phyloP scores from a whole-genome alignment of 768 basidiomycete genomes.

The Tulasnella sp. region DNA sequence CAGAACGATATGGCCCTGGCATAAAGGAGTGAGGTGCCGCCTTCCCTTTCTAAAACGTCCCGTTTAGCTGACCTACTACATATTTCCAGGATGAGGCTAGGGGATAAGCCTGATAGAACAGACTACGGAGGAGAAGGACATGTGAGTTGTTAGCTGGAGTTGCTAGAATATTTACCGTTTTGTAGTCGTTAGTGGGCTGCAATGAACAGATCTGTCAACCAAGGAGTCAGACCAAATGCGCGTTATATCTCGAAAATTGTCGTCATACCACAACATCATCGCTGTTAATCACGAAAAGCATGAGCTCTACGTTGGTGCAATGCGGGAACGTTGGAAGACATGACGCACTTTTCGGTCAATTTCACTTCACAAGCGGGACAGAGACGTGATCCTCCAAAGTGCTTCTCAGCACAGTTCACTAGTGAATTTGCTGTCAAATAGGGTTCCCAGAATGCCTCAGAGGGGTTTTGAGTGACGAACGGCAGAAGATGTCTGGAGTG shows the following conservation, averaged over 20 bases:
- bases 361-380: slow-evolving; percentile 81
- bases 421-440: not conserved
- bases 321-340: not conserved
- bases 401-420: slow-evolving; percentile 75
- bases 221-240: slow-evolving; percentile 16
- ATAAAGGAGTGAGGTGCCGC: not conserved
- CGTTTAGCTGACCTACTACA: slow-evolving; percentile 49
- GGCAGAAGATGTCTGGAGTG: slow-evolving; percentile 1
- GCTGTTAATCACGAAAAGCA: slow-evolving; percentile 21
- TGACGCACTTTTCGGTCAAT: slow-evolving; percentile 60
- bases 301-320: not conserved
- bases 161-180: slow-evolving; percentile 44
- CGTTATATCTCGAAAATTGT: not conserved
- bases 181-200: slow-evolving; percentile 82
- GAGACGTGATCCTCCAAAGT: slow-evolving; percentile 63
- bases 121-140: slow-evolving; percentile 37
- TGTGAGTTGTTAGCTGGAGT: not conserved
- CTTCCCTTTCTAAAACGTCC: not conserved
- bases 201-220: slow-evolving; percentile 57
- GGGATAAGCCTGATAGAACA: slow-evolving; percentile 69
- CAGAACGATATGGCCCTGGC: slow-evolving; percentile 74
- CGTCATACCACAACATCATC: slow-evolving; percentile 51
- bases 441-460: not conserved
- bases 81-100: slow-evolving; percentile 66
- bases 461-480: not conserved